A percentile compares a stretch with the other conserved stretches of the same genome.
Conservation (phyloP, 2,329 filamentous ascomycete species). For the Fusarium nodosum region DNA sequence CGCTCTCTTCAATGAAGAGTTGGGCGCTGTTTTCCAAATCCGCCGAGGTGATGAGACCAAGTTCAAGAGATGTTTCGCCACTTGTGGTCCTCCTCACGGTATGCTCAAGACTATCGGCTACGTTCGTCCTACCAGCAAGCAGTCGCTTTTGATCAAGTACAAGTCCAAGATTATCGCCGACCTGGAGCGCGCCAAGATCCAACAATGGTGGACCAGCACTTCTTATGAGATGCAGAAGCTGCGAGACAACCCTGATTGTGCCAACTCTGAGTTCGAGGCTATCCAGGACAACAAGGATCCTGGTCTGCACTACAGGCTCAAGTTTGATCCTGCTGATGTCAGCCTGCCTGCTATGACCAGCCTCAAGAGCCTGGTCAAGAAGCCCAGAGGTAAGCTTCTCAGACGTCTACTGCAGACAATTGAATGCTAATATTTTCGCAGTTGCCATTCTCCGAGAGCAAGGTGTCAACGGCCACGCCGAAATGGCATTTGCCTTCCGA, state of each 20-base stretch:
- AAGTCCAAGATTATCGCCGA: constrained; percentile 76
- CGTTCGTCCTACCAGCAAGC: constrained; percentile 76
- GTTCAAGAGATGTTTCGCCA: constrained; percentile 92
- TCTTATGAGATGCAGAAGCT: constrained; percentile 92
- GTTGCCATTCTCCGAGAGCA: constrained; percentile 96
- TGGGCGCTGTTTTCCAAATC: constrained; percentile 96
- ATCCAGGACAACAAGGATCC: constrained; percentile 83
- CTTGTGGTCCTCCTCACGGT: constrained; percentile 84
- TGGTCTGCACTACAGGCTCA: constrained; percentile 86
- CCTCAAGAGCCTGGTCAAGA: constrained; percentile 66
- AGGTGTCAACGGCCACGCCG: constrained; percentile 94
- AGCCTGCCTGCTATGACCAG: constrained; percentile 71
- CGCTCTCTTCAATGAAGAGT: constrained; percentile 93
- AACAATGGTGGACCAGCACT: constrained; percentile 89
- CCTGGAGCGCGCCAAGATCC: constrained; percentile 78
- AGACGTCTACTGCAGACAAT: constrained; percentile 13
- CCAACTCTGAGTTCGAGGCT: constrained; percentile 83
- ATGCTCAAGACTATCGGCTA: constrained; percentile 87
- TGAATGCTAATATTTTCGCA: constrained; percentile 70
- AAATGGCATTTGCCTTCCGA: constrained; percentile 97
- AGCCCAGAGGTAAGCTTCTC: constrained; percentile 59
- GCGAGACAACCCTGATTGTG: constrained; percentile 88
- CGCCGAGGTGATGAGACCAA: constrained; percentile 84
- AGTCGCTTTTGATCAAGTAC: constrained; percentile 82
- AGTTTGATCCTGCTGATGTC: constrained; percentile 82